Conservation (phyloP, 2,329 filamentous ascomycete species). For the Colletotrichum chrysophilum region DNA sequence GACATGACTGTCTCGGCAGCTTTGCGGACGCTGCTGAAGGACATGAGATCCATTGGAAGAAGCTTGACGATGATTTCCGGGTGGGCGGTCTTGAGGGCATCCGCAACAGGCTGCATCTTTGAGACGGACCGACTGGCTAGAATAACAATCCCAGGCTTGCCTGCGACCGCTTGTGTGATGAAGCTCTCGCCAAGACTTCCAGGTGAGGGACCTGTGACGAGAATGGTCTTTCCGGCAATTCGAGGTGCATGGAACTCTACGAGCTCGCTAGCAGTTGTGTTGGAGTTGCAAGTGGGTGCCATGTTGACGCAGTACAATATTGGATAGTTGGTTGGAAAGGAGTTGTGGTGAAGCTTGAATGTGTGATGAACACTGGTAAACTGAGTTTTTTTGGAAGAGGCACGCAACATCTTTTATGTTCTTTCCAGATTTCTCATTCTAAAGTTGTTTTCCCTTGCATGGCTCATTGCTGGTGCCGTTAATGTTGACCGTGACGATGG, state of each 20-base stretch:
- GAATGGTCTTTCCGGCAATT: constrained; percentile 40
- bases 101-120: background rate
- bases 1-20: constrained; percentile 39
- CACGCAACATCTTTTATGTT: no score
- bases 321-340: background rate
- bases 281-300: background rate
- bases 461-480: background rate
- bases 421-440: no score
- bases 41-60: constrained; percentile 43
- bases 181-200: constrained; percentile 42
- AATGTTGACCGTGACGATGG: accelerated
- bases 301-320: background rate
- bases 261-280: constrained; percentile 23
- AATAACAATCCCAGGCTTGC: constrained; percentile 19
- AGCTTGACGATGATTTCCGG: constrained; percentile 36
- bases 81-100: constrained; percentile 29
- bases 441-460: no score
- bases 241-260: constrained; percentile 28
- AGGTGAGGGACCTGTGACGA: constrained; percentile 46
- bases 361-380: background rate
- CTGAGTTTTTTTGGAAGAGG: no score
- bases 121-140: background rate
- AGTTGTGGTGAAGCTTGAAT: background rate
- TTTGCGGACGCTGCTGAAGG: constrained; percentile 40
- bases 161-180: constrained; percentile 39